These are phyloP conservation scores for Epichloe bromicola DNA, from an alignment of 2,329 filamentous ascomycete genomes.

Conservation along the genomic window DNA sequence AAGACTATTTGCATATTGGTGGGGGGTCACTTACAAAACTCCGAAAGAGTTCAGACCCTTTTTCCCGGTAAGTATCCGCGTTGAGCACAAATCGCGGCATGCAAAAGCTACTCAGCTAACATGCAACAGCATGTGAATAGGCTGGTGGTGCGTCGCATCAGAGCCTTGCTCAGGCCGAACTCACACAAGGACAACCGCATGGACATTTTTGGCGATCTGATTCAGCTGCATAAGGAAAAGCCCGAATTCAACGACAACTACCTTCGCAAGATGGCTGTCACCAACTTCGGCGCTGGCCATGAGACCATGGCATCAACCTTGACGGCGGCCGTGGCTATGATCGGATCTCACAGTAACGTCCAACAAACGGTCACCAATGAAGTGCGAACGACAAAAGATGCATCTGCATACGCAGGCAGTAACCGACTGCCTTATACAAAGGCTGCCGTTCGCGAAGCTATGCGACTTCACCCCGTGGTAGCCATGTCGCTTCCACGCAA, in stretches of 20 bases:
- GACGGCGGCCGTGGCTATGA: conserved; percentile 34
- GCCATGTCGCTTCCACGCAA: conserved; percentile 37
- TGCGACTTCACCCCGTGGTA: conserved; percentile 37
- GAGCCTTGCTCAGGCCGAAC: conserved; percentile 15
- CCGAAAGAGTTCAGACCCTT: conserved; percentile 33
- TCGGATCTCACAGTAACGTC: conserved; percentile 25
- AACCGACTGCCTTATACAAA: conserved; percentile 10
- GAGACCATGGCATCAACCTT: conserved; percentile 41
- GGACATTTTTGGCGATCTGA: conserved; percentile 34
- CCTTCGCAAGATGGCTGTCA: conserved; percentile 37
- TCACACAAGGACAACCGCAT: conserved; percentile 17
- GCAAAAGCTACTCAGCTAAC: not conserved
- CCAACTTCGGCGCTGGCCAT: conserved; percentile 43
- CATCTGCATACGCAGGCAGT: conserved; percentile 7
- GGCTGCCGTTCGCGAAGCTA: conserved; percentile 37
- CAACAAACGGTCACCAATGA: conserved; percentile 22
- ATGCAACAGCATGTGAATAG: conserved; percentile 20
- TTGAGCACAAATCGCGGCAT: not conserved
- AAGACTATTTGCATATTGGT: conserved; percentile 27
- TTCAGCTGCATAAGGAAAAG: conserved; percentile 30
- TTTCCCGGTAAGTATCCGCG: conserved; percentile 30
- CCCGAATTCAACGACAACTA: conserved; percentile 34
- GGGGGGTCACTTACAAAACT: conserved; percentile 33
- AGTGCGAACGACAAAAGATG: conserved; percentile 10
- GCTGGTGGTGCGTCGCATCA: conserved; percentile 22